Base-by-base conservation (phyloP, 2,329 filamentous ascomycete genomes). In the Cladorrhinum sp. region DNA sequence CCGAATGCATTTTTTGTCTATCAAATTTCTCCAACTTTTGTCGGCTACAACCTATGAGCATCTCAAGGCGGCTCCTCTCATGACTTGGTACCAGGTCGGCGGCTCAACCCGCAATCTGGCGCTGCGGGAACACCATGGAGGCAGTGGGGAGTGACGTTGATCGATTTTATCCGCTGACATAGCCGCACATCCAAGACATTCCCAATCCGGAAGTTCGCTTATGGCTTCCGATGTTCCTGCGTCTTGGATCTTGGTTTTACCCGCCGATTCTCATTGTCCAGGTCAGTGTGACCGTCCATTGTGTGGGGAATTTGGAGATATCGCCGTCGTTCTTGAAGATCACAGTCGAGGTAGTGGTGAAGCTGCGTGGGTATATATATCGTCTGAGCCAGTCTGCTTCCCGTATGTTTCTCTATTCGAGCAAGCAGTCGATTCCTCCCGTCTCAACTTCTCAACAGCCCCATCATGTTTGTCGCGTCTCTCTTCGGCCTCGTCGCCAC, bases 401-500 rank as follows among this genome's bases (percentile, higher is more conserved):
- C 49, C 20, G 53, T 18, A 3, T 45, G 3, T 45, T 56, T 56
- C 12, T 20, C 23, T 18, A n/a, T 38, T 23, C 24, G 32, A 56
- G 36, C 38, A 25, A 20, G 25, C 53, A 27, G n/a, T 49, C 23
- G 7, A 56, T 10, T 24, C 38, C 13, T 45, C 32, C 1, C 2
- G 18, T 12, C 2, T 27, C 23, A 48, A n/a, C 29, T 18, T 27
- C 41, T 25, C 18, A 29, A 45, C 24, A 18, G 29, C 29, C 36
- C 36, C 59, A 58, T 20, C 55, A 67, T 67, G 66, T 13, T 60
- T 10, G 9, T 61, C 36, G 53, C 20, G n/a, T 61, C 60, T 10
- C 13, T 67, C 9, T 10, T 65, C 24, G 59, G 61, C 25, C 48
- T 66, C 51, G 64, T 59, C 52, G 62, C 63, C 53, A 36, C 56